Evolutionary conservation across 495 filamentous ascomycete species (phyloP), one percentile per base, ranked within the genome.

Genomic region (Podospora sp.): DNA sequence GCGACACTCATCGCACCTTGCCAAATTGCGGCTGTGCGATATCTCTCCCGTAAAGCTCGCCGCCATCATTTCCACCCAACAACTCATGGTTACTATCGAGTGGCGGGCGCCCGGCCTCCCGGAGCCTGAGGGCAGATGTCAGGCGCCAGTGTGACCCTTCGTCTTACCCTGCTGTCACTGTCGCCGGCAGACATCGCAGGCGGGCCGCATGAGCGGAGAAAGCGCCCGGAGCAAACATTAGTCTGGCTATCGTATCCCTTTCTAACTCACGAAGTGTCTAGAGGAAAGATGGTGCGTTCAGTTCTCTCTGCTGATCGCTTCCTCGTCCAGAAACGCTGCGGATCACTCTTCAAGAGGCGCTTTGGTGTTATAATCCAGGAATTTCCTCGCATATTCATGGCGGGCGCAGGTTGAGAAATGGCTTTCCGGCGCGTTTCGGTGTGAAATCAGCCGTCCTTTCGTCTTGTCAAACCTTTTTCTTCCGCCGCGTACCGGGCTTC

Each of bases 161-260:
- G 60, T 62, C 60, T 62, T 26, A 62, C 60, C 33, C 5, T 62
- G 18, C 60, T 62, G 35, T 62, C 60, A 50, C 26, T 49, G 20
- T 50, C 60, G 20, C 36, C 60, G 35, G 60, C 33, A 62, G 6
- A 50, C 14, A 62, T 62, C 29, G 40, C 35, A 25, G 36, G 36
- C 60, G 18, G 35, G 60, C n/a, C 14, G 35, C 60, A 60, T 60
- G 6, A 60, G 25, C 26, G 53, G 26, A 57, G 29, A 35, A n/a
- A 11, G 9, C 12, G 26, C 29, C 57, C 9, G 9, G 14, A 27
- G 57, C 57, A 60, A 60, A 60, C 57, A 60, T 60, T 9, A 4
- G 16, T 25, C 55, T 25, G 26, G 18, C 26, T 11, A 26, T 33
- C 29, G 8, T 33, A 33, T 3, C 29, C 3, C 29, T 4, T 33